Evolutionary conservation across 345 rosid species (phyloP), one percentile per base, ranked within the genome.

Genomic region (Sapria himalayana): DNA sequence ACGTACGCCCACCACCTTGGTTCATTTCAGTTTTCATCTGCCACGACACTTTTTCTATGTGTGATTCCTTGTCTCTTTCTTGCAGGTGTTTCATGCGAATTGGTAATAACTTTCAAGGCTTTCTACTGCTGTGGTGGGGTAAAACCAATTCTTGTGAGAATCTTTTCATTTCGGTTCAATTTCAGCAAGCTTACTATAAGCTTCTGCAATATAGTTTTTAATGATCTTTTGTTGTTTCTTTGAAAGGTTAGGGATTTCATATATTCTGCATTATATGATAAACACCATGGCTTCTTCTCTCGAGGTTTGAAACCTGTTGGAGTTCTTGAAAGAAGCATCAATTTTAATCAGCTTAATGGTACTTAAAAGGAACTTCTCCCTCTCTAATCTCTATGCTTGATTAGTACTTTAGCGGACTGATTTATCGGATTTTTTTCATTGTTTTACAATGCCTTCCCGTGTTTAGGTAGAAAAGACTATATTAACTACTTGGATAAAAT

Each of bases 221-320:
- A 13, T 4, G 25, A 18, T 8, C 33, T 25, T 9, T 40, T 3
- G 16, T 43, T 39, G 10, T 3, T 24, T 39, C 29, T 13, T 39
- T 51, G 33, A 53, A 54, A 80, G 91, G 91, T 80, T 12, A 69
- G 93, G n/a, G 93, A 85, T 66, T 85, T 80, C 52, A 58, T 85
- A 43, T 82, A 69, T 44, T 67, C 72, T 1, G 82, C 84, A 19
- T 41, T 89, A 27, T 89, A 82, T 45, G 81, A 79, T 53, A 73
- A 77, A 14, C 49, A 62, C 9, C 84, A 74, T n/a, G 95, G 94
- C 3, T 82, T 78, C 73, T 89, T 89, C 74, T 79, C 95, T 14
- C 78, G 69, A 46, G 52, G 72, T 46, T 74, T 91, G 15, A 57
- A 60, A 22, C 73, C 93, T 0, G 93, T 85, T 50, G 96, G 95